A percentile compares a stretch with the other conserved stretches of the same genome.
Conservation (phyloP, 2,329 filamentous ascomycete species). For the Catunica adiposa region DNA sequence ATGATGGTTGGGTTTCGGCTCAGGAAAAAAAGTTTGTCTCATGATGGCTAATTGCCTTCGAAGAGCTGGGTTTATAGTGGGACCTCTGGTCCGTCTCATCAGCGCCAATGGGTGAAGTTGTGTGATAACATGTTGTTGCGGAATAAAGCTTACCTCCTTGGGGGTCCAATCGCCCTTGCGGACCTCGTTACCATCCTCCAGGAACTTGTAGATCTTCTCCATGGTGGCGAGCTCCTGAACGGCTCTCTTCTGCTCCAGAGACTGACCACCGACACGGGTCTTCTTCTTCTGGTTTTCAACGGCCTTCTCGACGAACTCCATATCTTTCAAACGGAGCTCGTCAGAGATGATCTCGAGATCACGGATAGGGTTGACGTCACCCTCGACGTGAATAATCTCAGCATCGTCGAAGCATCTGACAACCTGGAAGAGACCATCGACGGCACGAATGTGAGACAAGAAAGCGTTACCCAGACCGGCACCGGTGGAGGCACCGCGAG, state of each 20-base stretch:
- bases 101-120: slow-evolving; percentile 12
- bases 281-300: slow-evolving; percentile 86
- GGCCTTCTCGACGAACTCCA: slow-evolving; percentile 94
- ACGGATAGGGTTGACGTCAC: slow-evolving; percentile 86
- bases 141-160: slow-evolving; percentile 65
- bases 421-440: slow-evolving; percentile 95
- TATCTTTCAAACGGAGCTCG: slow-evolving; percentile 93
- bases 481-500: slow-evolving; percentile 87
- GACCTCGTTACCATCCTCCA: slow-evolving; percentile 84
- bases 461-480: slow-evolving; percentile 95
- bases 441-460: slow-evolving; percentile 94
- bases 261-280: slow-evolving; percentile 85
- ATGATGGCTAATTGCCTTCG: slow-evolving; percentile 52
- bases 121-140: neutral
- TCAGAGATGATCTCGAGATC: slow-evolving; percentile 95
- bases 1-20: slow-evolving; percentile 17
- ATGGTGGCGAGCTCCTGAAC: slow-evolving; percentile 88
- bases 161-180: slow-evolving; percentile 76
- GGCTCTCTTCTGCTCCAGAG: slow-evolving; percentile 93
- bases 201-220: slow-evolving; percentile 68
- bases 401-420: slow-evolving; percentile 97
- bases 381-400: slow-evolving; percentile 98
- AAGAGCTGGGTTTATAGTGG: slow-evolving; percentile 95
- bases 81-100: slow-evolving; percentile 15
- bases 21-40: slow-evolving; percentile 13